Evolutionary conservation across 805 yeast species (phyloP).

Genomic region (Myxozyma sirexii): DNA sequence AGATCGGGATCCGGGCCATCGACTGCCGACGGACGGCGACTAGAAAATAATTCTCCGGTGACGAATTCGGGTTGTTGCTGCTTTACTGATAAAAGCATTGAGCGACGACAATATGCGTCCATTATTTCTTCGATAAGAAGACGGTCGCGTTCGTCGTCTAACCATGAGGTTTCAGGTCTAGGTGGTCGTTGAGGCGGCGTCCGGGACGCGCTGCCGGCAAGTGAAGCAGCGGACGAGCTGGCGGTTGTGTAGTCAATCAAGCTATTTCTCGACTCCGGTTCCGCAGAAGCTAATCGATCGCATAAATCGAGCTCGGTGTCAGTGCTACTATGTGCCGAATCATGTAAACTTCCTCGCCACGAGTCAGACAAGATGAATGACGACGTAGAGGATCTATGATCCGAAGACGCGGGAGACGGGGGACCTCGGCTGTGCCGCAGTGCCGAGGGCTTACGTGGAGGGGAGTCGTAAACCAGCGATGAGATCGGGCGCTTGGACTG

Average conservation of each 20-base stretch:
- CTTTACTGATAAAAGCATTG: slow-evolving; percentile 13
- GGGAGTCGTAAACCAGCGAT: neutral
- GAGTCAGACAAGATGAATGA: slow-evolving; percentile 1
- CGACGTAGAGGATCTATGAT: slow-evolving; percentile 3
- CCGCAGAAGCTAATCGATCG: neutral
- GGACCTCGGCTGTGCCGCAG: neutral
- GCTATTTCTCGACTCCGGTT: neutral
- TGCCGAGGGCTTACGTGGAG: neutral
- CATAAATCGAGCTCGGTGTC: neutral
- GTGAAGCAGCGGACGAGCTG: neutral
- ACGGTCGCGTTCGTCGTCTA: slow-evolving; percentile 16
- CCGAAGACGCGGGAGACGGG: neutral
- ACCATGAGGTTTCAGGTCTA: slow-evolving; percentile 21
- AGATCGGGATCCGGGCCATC: neutral
- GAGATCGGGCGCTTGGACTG: neutral
- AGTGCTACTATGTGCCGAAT: neutral
- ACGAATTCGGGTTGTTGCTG: neutral
- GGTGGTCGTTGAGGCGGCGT: slow-evolving; percentile 27
- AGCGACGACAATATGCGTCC: slow-evolving; percentile 22
- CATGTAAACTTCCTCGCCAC: neutral
- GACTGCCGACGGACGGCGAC: slow-evolving; percentile 25
- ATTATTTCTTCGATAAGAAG: slow-evolving; percentile 18
- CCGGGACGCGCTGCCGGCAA: neutral
- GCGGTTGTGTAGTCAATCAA: neutral
- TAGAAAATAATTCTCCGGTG: slow-evolving; percentile 2